phyloP scores from a whole-genome alignment of 768 basidiomycete genomes.

The Russula foetens region DNA sequence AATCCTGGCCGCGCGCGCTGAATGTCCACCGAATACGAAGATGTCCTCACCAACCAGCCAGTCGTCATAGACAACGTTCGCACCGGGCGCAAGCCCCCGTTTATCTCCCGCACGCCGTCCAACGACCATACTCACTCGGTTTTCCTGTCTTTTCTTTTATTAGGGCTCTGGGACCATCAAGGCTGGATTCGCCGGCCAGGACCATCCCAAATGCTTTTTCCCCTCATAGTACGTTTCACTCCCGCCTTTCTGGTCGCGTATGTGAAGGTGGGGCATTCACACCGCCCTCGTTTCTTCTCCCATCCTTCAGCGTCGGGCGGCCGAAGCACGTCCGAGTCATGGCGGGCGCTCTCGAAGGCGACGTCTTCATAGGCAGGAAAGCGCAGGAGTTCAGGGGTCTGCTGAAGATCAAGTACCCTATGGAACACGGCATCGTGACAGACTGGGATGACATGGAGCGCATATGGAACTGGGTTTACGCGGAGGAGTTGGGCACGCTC shows the following conservation, averaged over 20 bases:
- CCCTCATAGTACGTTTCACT: conserved; percentile 84
- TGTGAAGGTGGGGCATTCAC: not conserved
- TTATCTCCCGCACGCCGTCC: too few relatives aligned
- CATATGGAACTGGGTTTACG: conserved; percentile 98
- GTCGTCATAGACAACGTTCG: conserved; percentile 97
- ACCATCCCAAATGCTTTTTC: conserved; percentile 99
- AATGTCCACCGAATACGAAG: conserved; percentile 86
- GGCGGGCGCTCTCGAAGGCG: conserved; percentile 95
- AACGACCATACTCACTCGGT: conserved; percentile 19
- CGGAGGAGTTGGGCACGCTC: conserved; percentile 88
- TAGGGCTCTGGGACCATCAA: conserved; percentile 98
- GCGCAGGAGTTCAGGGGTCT: conserved; percentile 95
- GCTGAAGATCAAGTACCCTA: conserved; percentile 97
- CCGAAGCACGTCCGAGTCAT: conserved; percentile 98
- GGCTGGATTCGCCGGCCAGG: conserved; percentile 97
- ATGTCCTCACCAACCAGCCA: conserved; percentile 95
- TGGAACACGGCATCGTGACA: conserved; percentile 98
- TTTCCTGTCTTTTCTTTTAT: not conserved
- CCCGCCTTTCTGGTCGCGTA: conserved; percentile 17
- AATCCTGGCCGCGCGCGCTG: not conserved
- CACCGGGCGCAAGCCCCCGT: conserved; percentile 10
- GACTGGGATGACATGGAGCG: conserved; percentile 99
- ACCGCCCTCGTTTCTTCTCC: not conserved
- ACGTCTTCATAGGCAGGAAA: conserved; percentile 89
- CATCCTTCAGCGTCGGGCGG: conserved; percentile 72